A percentile compares a stretch with the other conserved stretches of the same genome.
These are phyloP conservation scores for Gossypium thurberi DNA, from an alignment of 345 rosid species.

Conservation along the genomic window DNA sequence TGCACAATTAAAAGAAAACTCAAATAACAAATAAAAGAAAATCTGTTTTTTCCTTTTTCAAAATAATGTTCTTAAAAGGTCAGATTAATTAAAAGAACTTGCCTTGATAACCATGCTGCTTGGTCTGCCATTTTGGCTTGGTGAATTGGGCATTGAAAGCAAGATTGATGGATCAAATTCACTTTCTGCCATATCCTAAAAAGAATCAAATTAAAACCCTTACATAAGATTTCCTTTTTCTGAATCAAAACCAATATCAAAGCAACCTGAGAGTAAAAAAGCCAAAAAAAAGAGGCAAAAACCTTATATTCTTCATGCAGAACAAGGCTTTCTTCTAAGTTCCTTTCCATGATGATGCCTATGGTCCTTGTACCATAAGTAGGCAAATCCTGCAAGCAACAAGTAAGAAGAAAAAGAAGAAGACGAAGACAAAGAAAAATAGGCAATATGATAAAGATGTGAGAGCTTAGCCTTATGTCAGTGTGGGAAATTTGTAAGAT, in stretches of 20 bases:
- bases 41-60: background rate
- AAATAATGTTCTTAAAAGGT: background rate
- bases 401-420: background rate
- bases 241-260: background rate
- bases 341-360: background rate
- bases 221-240: background rate
- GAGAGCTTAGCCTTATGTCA: background rate
- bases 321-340: background rate
- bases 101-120: conserved; percentile 70
- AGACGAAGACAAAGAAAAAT: background rate
- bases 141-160: conserved; percentile 38
- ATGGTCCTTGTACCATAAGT: background rate
- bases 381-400: background rate
- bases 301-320: conserved; percentile 7
- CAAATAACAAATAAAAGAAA: background rate
- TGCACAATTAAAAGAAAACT: background rate
- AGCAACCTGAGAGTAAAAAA: background rate
- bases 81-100: conserved; percentile 3
- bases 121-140: conserved; percentile 38
- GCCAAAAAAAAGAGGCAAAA: background rate
- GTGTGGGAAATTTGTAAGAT: background rate
- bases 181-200: conserved; percentile 34
- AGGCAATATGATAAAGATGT: conserved; percentile 3
- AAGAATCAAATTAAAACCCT: background rate
- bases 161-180: conserved; percentile 29